Base-by-base conservation (phyloP, 2,329 filamentous ascomycete species). In the Alternaria sp. region DNA sequence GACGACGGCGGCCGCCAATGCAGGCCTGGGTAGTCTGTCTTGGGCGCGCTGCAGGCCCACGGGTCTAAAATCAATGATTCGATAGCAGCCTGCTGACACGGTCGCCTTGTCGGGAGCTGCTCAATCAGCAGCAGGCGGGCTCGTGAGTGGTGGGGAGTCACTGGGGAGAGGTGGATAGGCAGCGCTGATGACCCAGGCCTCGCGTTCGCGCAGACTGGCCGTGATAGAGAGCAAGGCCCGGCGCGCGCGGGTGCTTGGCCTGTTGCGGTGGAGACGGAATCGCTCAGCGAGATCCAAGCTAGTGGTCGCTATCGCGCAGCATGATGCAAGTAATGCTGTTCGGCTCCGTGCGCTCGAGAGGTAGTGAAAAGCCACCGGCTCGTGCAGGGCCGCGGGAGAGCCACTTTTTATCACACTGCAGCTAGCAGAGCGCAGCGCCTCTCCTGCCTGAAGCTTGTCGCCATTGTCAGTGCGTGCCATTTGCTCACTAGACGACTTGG, bases 1-100 rank as follows among this genome's bases (percentile, higher is more conserved):
- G 75, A 75, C 70, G 67, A 71, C 67, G 67, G 70, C 71, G 77
- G 76, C 73, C 73, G 76, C 75, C 74, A 75, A 76, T 77, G 74
- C 75, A 78, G 66, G 69, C 56, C 61, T 55, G 61, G 40, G 49
- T 53, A 54, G 47, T 25, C 55, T 62, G 59, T 64, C 67, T 68
- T 67, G 74, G 70, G 73, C 64, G 56, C 28, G 52, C 67, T 74
- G 72, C 69, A 68, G 67, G 66, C 65, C 59, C 51, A 57, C 62
- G 69, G 66, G 36, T 60, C 49, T 36, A 55, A 61, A 54, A 55
- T 59, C 57, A 59, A 63, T 75, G 75, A 77, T 78, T 77, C 69
- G 74, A 71, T 66, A 57, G 69, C 62, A 61, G 60, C 70, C 73
- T 73, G 71, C 73, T 76, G 74, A 77, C 75, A 70, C 68, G 59